Base-by-base conservation (phyloP, 2,329 filamentous ascomycete species). In the Sporothrix brasiliensis region DNA sequence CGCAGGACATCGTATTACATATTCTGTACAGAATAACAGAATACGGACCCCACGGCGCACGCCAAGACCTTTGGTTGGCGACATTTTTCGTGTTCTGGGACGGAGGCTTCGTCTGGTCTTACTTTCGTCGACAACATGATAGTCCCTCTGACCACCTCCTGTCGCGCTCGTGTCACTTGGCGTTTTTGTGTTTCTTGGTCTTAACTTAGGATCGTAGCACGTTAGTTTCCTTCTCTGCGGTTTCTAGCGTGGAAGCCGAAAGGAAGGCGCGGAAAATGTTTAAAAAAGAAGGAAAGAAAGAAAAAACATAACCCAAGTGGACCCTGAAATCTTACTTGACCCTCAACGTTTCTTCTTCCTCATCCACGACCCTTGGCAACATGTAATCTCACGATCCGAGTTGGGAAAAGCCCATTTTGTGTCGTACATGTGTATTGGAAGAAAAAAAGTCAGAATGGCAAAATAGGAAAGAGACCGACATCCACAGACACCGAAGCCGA, bases 231-330 rank as follows among this genome's bases (percentile, higher is more conserved):
- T 73, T 73, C 72, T 68, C 39, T 50, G 49, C 56, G 67, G 63
- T 68, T 73, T 73, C 72, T 73, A 73, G 72, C 68, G 72, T 24
- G 9, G 58, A 69, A 47, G 53, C 14, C 34, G 30, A 54, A 54
- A 13, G 19, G 9, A 56, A 34, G 53, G 30, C 30, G 61, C n/a
- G 53, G 50, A 67, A 63, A 63, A 54, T 1, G 44, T 41, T 16
- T 34, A 34, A 66, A 24, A 56, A 24, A 34, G 21, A 67, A 56
- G 11, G 11, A 16, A 7, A 61, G 24, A 44, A 24, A 16, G 5
- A 61, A 44, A 44, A 61, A 44, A 24, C 39, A 21, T 16, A 39
- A 24, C 24, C 34, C 4, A 61, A 44, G 56, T 61, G 56, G 56
- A 61, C n/a, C 56, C 56, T 21, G 39, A 13, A 34, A 61, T 61